phyloP scores from a whole-genome alignment of 23 red algal species.

The Cyanidioschyzon merolae region DNA sequence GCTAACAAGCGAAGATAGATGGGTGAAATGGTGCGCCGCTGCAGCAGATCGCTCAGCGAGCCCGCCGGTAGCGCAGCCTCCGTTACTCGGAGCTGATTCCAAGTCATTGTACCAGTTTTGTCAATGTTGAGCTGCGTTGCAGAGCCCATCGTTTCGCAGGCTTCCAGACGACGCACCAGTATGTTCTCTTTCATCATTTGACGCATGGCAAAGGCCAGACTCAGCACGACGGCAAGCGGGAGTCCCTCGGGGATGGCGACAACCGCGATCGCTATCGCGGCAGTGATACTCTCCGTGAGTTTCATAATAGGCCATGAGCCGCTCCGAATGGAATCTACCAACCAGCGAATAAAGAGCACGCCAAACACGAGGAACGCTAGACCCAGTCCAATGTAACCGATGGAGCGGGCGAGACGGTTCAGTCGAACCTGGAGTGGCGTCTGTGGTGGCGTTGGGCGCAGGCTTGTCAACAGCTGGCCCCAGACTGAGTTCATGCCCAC shows the following conservation, averaged over 20 bases:
- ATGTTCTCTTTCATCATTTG: constrained; percentile 96
- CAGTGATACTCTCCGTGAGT: constrained; percentile 55
- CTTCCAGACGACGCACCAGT: constrained; percentile 77
- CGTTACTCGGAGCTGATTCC: constrained; percentile 73
- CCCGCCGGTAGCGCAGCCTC: constrained; percentile 34
- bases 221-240: constrained; percentile 71
- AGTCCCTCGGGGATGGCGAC: constrained; percentile 89
- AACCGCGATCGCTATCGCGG: constrained; percentile 78
- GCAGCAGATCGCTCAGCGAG: neutral
- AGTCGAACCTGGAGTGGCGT: constrained; percentile 75
- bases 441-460: constrained; percentile 59
- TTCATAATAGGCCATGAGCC: constrained; percentile 34
- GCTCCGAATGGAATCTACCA: constrained; percentile 25
- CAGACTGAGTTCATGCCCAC: constrained; percentile 65
- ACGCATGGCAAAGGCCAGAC: constrained; percentile 84
- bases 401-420: constrained; percentile 44
- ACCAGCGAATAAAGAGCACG: constrained; percentile 70
- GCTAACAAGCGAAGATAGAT: constrained; percentile 26
- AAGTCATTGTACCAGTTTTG: constrained; percentile 83
- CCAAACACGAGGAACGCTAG: constrained; percentile 47
- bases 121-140: constrained; percentile 87
- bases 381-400: constrained; percentile 66
- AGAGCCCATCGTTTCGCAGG: constrained; percentile 89
- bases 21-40: constrained; percentile 4
- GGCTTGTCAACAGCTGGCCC: constrained; percentile 58